A percentile compares a stretch with the other conserved stretches of the same genome.
phyloP scores from a whole-genome alignment of 176 grass and related monocot genomes.

The Typha latifolia region DNA sequence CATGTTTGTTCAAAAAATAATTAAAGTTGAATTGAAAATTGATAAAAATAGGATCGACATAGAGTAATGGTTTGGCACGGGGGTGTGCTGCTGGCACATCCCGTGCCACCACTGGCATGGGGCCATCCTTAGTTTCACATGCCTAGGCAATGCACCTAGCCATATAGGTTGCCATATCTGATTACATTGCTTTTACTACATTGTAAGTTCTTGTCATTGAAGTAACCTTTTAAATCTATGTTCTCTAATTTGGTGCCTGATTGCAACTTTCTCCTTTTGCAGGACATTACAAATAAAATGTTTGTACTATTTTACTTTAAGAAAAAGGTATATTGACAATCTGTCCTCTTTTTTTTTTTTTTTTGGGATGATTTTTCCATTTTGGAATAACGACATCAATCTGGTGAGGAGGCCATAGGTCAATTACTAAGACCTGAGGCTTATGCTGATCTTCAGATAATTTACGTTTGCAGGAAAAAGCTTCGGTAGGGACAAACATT shows the following conservation, averaged over 20 bases:
- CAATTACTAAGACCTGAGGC: neutral
- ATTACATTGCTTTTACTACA: neutral
- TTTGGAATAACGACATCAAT: neutral
- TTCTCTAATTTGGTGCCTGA: conserved; percentile 12
- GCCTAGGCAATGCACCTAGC: neutral
- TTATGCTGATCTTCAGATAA: neutral
- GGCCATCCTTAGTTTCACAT: too few species aligned
- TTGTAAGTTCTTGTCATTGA: neutral
- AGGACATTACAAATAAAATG: conserved; percentile 92
- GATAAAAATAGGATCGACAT: too few species aligned
- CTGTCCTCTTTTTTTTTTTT: conserved; percentile 4
- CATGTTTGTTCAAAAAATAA: too few species aligned
- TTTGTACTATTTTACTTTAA: conserved; percentile 85
- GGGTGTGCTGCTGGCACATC: too few species aligned
- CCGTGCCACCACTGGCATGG: too few species aligned
- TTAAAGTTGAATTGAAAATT: too few species aligned
- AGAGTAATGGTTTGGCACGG: too few species aligned
- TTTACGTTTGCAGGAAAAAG: conserved; percentile 49
- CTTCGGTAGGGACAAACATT: conserved; percentile 42
- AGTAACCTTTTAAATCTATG: neutral
- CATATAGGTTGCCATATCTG: neutral
- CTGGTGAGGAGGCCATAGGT: neutral
- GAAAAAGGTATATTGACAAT: conserved; percentile 48
- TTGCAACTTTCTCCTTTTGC: conserved; percentile 19
- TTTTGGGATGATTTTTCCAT: neutral